phyloP scores from a whole-genome alignment of 805 yeast species.

The Candida ficus region DNA sequence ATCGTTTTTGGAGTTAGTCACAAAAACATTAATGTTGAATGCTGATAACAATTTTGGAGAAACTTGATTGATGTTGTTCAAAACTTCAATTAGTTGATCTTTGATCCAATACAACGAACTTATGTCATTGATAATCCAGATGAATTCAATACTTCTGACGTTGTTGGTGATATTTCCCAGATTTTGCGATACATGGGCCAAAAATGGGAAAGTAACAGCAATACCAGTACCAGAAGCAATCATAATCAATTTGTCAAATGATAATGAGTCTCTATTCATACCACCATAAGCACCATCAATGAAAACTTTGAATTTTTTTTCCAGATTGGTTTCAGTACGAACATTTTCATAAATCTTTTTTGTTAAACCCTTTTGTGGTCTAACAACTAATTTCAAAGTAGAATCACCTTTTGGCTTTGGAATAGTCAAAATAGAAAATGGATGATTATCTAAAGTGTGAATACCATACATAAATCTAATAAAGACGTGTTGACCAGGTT shows the following conservation, averaged over 20 bases:
- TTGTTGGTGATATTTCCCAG: constrained; percentile 9
- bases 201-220: constrained; percentile 44
- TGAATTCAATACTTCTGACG: constrained; percentile 31
- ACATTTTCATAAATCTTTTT: constrained; percentile 23
- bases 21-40: constrained; percentile 23
- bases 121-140: constrained; percentile 38
- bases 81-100: constrained; percentile 26
- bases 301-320: constrained; percentile 23
- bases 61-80: neutral
- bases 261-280: constrained; percentile 35
- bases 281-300: constrained; percentile 64
- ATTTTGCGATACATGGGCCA: constrained; percentile 21
- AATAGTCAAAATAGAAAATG: constrained; percentile 44
- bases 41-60: neutral
- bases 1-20: constrained; percentile 23
- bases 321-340: constrained; percentile 20
- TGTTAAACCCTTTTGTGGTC: constrained; percentile 45
- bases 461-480: constrained; percentile 39
- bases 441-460: constrained; percentile 47
- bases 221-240: constrained; percentile 51
- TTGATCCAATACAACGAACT: constrained; percentile 37
- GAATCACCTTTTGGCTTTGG: constrained; percentile 7
- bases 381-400: constrained; percentile 36
- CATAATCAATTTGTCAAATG: constrained; percentile 40
- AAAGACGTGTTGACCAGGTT: constrained; percentile 52